Evolutionary conservation across 257 asterid genomes (phyloP).

Genomic region (Solanum etuberosum): DNA sequence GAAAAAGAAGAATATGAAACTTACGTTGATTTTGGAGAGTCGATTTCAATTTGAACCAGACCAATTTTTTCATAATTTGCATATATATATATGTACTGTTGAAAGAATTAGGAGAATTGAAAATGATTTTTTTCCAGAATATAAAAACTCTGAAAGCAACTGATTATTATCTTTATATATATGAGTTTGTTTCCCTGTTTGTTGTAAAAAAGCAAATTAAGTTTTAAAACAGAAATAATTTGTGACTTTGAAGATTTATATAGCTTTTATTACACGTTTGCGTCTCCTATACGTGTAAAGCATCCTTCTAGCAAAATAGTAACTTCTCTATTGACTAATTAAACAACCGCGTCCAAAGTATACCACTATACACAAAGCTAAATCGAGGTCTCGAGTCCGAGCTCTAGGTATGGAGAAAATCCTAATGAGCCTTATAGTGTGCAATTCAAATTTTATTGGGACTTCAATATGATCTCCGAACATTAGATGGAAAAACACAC

Average conservation of each 20-base stretch:
- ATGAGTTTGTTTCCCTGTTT: not conserved
- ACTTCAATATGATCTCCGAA: accelerated
- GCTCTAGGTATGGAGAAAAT: too few relatives aligned
- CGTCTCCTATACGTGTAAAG: constrained; percentile 26
- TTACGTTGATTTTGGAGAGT: constrained; percentile 22
- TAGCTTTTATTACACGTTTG: not conserved
- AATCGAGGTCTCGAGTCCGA: accelerated
- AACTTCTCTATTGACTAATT: not conserved
- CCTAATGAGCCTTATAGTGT: not conserved
- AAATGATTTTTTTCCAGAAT: not conserved
- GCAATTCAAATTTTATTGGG: accelerated
- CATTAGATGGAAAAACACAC: not conserved
- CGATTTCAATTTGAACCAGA: constrained; percentile 14
- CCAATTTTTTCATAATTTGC: constrained; percentile 9
- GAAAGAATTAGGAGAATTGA: not conserved
- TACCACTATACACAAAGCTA: not conserved
- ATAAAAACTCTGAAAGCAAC: not conserved
- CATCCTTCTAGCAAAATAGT: not conserved
- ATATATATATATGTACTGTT: constrained; percentile 2
- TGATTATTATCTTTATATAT: not conserved
- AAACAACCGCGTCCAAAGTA: not conserved
- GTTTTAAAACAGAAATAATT: not conserved
- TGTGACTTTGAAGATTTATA: not conserved
- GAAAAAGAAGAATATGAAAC: not conserved
- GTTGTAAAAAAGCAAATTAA: not conserved